phyloP scores from a whole-genome alignment of 192 early-diverging fungal species.

The Polychytrium aggregatum region DNA sequence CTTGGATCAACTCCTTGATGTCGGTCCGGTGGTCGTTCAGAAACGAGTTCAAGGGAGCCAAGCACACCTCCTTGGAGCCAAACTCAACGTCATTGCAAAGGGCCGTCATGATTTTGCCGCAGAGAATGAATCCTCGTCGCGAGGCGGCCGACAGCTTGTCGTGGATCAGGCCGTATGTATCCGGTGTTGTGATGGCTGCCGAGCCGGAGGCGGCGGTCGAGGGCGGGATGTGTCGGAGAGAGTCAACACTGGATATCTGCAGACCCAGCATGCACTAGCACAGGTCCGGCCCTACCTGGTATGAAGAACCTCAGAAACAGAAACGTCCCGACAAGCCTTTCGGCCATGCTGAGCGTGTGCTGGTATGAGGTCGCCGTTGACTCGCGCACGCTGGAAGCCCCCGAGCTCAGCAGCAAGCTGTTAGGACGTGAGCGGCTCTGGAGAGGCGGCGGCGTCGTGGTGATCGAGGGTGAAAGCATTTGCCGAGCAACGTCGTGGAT shows the following conservation, averaged over 20 bases:
- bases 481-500: too few species aligned
- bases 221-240: background rate
- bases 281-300: slow-evolving; percentile 24
- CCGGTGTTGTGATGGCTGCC: slow-evolving; percentile 41
- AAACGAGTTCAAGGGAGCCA: slow-evolving; percentile 38
- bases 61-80: slow-evolving; percentile 42
- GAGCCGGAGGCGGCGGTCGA: background rate
- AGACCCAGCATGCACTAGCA: background rate
- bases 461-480: too few species aligned
- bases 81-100: slow-evolving; percentile 52
- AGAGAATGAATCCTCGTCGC: slow-evolving; percentile 40
- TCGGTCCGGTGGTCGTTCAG: slow-evolving; percentile 28
- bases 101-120: slow-evolving; percentile 45
- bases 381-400: too few species aligned
- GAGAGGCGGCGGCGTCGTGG: too few species aligned
- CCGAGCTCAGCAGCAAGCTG: too few species aligned
- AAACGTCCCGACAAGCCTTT: slow-evolving; percentile 59
- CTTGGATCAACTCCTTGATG: slow-evolving; percentile 30
- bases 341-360: slow-evolving; percentile 33
- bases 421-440: too few species aligned
- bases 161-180: slow-evolving; percentile 34
- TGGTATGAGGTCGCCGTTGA: background rate
- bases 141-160: slow-evolving; percentile 16
- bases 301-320: slow-evolving; percentile 46
- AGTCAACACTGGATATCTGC: background rate